Evolutionary conservation across 805 yeast genomes (phyloP).

Genomic region (Starmera pachycereana): DNA sequence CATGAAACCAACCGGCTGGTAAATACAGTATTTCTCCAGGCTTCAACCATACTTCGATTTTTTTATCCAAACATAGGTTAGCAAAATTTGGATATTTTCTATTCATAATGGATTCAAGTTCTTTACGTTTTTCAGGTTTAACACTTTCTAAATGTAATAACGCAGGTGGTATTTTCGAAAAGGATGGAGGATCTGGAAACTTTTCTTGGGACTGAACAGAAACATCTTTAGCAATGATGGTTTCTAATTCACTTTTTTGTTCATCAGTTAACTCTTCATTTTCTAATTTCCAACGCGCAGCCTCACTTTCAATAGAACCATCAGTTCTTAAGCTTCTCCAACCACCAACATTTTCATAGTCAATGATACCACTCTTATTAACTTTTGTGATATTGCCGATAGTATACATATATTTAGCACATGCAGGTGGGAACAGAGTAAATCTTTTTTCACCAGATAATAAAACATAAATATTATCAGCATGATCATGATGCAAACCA

Average conservation of each 20-base stretch:
- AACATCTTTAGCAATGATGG: slow-evolving; percentile 20
- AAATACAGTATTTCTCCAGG: slow-evolving; percentile 62
- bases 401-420: slow-evolving; percentile 48
- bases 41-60: slow-evolving; percentile 35
- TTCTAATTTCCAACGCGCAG: slow-evolving; percentile 32
- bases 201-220: slow-evolving; percentile 11
- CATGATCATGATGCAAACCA: slow-evolving; percentile 75
- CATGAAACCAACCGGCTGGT: slow-evolving; percentile 81
- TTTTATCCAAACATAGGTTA: slow-evolving; percentile 19
- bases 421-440: slow-evolving; percentile 55
- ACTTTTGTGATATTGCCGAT: slow-evolving; percentile 50
- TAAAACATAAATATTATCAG: slow-evolving; percentile 62
- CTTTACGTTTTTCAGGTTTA: slow-evolving; percentile 16
- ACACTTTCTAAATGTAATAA: slow-evolving; percentile 51
- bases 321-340: slow-evolving; percentile 58
- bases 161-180: slow-evolving; percentile 53
- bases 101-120: slow-evolving; percentile 28
- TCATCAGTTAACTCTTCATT: slow-evolving; percentile 14
- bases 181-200: slow-evolving; percentile 54
- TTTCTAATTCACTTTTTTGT: slow-evolving; percentile 15
- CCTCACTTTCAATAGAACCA: slow-evolving; percentile 46
- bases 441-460: slow-evolving; percentile 53
- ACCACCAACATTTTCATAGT: slow-evolving; percentile 49
- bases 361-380: slow-evolving; percentile 56
- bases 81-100: slow-evolving; percentile 39